Percentiles rank a stretch among this genome's conserved stretches.
These are phyloP conservation scores for Hericium rajendrae DNA, from an alignment of 768 basidiomycete genomes.

Conservation along the genomic window DNA sequence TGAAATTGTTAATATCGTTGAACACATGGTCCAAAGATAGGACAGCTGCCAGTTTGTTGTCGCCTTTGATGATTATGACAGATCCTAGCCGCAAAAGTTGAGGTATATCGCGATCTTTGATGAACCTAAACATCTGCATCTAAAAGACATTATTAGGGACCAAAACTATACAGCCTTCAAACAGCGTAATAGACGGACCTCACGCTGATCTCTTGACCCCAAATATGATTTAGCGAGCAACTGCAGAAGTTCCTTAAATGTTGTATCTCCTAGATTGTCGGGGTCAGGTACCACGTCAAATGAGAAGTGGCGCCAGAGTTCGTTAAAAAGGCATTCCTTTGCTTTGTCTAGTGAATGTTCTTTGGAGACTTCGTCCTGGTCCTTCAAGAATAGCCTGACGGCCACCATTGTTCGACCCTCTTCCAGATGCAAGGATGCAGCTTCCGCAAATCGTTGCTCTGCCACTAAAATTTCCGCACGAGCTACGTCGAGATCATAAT, in stretches of 20 bases:
- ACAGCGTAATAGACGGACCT: not conserved
- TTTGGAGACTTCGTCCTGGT: not conserved
- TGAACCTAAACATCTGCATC: slow-evolving; percentile 7
- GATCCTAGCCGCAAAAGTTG: not conserved
- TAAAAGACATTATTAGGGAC: not conserved
- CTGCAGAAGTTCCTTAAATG: not conserved
- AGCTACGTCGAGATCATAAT: not conserved
- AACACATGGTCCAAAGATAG: slow-evolving; percentile 10
- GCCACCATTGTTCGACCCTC: not conserved
- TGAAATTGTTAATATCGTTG: not conserved
- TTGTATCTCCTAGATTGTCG: no score
- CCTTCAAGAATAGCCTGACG: not conserved
- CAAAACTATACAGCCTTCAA: no score
- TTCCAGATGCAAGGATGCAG: not conserved
- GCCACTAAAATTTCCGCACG: not conserved
- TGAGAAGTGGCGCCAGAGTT: no score
- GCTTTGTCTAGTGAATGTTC: no score
- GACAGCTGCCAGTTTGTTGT: slow-evolving; percentile 5
- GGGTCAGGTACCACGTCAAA: slow-evolving; percentile 11
- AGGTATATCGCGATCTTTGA: not conserved
- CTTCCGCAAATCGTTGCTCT: not conserved
- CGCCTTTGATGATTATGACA: not conserved
- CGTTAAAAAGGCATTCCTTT: no score
- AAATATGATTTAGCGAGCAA: no score
- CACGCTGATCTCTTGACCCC: no score